Base-by-base conservation (phyloP, 441 rosid species). In the Arabidopsis hybrid region DNA sequence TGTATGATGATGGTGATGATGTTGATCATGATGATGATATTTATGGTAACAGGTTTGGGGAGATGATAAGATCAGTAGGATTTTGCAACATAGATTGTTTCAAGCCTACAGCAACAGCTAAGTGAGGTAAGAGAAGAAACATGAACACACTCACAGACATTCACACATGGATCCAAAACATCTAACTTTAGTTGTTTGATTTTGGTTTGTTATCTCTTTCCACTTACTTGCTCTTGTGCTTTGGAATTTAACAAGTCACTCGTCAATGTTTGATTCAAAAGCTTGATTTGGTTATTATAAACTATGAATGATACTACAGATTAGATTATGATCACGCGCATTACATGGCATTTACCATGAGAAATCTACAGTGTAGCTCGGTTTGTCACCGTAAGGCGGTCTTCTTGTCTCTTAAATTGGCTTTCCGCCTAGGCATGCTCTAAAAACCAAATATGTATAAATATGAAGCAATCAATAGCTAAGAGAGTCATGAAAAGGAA, bases 41-140 rank as follows among this genome's bases (percentile, higher is more conserved):
- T 21, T 39, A 39, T 62, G 52, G 16, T 84, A 77, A 79, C 87
- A 92, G 97, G 71, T 88, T 91, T 69, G 96, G 98, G 42, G 85
- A 51, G 70, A 92, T 92, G 84, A 87, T 89, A 82, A 88, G 97
- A 80, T 91, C 97, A 2, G 98, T 93, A 34, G 82, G 93, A 75
- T 79, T 92, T 21, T 88, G 97, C 91, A 92, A 92, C 80, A 91
- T 95, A 47, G 91, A 86, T 85, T 95, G 97, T 82, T 95, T 95
- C 85, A 89, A 75, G 89, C 92, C 97, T 29, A 86, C 93, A 0
- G 80, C 89, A 35, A 79, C 97, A 34, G 80, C 86, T 8, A 71
- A 71, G 49, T 71, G 39, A 69, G 34, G 10, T 56, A 42, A 8
- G 13, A 47, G 77, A 56, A 21, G 53, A 50, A 34, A 29, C 62